Evolutionary conservation across 2,329 filamentous ascomycete genomes (phyloP), one percentile per base, ranked within the genome.

Genomic region (Immersiporthe knoxdaviesiana): DNA sequence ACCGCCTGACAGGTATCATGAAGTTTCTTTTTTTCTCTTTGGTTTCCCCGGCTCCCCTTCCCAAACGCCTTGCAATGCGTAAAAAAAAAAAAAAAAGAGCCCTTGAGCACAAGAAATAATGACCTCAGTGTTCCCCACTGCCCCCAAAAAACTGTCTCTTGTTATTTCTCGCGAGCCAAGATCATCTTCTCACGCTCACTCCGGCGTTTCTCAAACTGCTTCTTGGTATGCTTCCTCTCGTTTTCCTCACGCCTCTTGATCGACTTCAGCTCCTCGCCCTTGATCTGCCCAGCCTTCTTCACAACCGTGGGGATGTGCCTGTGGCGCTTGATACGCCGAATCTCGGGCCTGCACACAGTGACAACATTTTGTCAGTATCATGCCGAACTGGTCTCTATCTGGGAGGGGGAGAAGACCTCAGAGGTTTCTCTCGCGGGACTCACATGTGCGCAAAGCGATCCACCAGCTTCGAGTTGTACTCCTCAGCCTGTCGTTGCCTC

Each of bases 231-330:
- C 79, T 92, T 93, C 73, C 96, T 87, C 81, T 97, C 92, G 78
- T 99, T 99, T 84, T 99, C 96, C 76, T 97, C 92, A 74, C 90
- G 90, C 75, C 93, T 86, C 88, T 97, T 97, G 79, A 97, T 92
- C 44, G 92, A 88, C 80, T 89, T 90, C 75, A 97, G 80, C 80
- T 98, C 96, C 77, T 97, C 93, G 69, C 83, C 83, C 88, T 99
- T 99, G 82, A 98, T 98, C 84, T 97, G 92, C 63, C 87, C 90
- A 4, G 95, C 95, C 88, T 97, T 98, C 90, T 97, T 97, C 73
- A 98, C 89, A 68, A 94, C 89, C 84, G 94, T 93, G 27, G 96
- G 96, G 72, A 97, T 82, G 81, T 98, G 96, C 72, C 96, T 89
- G 80, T 99, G 96, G 65, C 94, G 88, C 76, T 91, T 91, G 79